Evolutionary conservation across 768 basidiomycete genomes (phyloP).

Genomic region (Suillus alpinus): DNA sequence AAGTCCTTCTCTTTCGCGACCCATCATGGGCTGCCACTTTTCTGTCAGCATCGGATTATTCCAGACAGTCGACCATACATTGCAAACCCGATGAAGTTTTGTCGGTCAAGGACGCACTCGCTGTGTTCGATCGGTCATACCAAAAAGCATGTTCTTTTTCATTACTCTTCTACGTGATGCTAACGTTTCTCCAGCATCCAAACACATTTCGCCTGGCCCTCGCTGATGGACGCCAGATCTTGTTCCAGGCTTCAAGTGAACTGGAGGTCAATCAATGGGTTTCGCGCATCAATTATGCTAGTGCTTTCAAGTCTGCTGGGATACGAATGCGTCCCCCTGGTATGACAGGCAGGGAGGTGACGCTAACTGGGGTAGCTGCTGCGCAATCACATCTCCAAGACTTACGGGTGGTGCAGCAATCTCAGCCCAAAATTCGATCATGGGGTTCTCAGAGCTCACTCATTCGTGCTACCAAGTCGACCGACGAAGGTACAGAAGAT

Average conservation of each 20-base stretch:
- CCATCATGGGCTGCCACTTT: conserved; percentile 50
- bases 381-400: conserved; percentile 82
- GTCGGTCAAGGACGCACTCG: conserved; percentile 73
- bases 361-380: conserved; percentile 81
- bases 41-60: conserved; percentile 39
- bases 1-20: conserved; percentile 88
- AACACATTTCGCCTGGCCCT: conserved; percentile 78
- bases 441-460: conserved; percentile 38
- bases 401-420: conserved; percentile 38
- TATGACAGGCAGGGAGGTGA: conserved; percentile 67
- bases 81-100: conserved; percentile 85
- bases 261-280: conserved; percentile 89
- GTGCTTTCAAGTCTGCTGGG: conserved; percentile 83
- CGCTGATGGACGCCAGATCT: conserved; percentile 74
- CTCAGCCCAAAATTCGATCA: conserved; percentile 23
- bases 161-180: background rate
- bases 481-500: conserved; percentile 29
- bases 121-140: conserved; percentile 77
- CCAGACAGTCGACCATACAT: conserved; percentile 37
- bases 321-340: conserved; percentile 75
- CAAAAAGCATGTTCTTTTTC: conserved; percentile 54
- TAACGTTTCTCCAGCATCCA: conserved; percentile 43
- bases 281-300: conserved; percentile 88
- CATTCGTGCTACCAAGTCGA: conserved; percentile 37
- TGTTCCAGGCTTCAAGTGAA: conserved; percentile 71